Base-by-base conservation (phyloP, 148 eudicot genomes). In the Selenicereus undatus region DNA sequence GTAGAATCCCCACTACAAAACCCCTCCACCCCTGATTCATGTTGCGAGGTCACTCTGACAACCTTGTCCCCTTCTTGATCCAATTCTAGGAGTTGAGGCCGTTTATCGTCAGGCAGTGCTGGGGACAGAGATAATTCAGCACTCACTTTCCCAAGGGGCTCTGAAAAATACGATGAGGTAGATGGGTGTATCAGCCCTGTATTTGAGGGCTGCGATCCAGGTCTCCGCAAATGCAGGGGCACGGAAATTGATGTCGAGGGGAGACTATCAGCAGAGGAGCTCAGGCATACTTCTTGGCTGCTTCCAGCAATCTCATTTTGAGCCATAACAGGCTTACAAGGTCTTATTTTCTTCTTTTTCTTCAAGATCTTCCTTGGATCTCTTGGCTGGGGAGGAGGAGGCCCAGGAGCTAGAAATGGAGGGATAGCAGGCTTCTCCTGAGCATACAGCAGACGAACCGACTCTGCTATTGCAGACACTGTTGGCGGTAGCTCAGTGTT, bases 391-490 rank as follows among this genome's bases (percentile, higher is more conserved):
- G 88, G 79, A 71, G 92, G 98, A 71, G 91, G 93, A 24, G 90
- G 93, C 6, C 94, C 93, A 0, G 93, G 99, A 54, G 84, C 86
- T 22, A 91, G 80, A 85, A 96, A 96, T 17, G 99, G 97, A 65
- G 99, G 99, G 80, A 96, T 89, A 54, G 86, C 79, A 32, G 97
- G 87, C 69, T 89, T 82, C 56, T 89, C 91, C 80, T 88, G 92
- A 45, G 93, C 92, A 76, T 92, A 96, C 24, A 96, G 80, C 81
- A 92, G 76, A 24, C 98, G 92, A 62, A 96, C 94, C 0, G 98
- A 96, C 76, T 89, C 87, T 71, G 95, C 98, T 81, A 96, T 90
- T 27, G 97, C 98, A 11, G 98, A 91, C n/a, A 94, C 91, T 68
- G 90, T 85, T 60, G 98, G 88, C 26, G 99, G 99, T 60, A 96